Evolutionary conservation across 2,329 filamentous ascomycete species (phyloP).

Genomic region (Lasiodiplodia theobromae): DNA sequence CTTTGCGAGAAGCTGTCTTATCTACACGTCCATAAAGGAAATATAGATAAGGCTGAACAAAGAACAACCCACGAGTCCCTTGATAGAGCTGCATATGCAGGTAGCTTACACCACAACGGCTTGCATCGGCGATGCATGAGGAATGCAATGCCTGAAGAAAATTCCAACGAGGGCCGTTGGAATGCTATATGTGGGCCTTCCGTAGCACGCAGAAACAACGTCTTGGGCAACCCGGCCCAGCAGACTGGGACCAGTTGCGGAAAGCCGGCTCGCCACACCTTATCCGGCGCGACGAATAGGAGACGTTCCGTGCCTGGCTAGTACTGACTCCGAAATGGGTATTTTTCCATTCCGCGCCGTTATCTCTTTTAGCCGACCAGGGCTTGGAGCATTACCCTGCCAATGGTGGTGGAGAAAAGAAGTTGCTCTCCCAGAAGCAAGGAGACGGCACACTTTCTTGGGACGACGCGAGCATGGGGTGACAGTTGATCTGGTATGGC

Average conservation of each 20-base stretch:
- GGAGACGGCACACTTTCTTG: neutral
- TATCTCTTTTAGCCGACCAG: neutral
- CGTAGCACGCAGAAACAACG: slow-evolving; percentile 1
- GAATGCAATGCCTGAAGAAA: slow-evolving; percentile 11
- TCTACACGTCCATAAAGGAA: neutral
- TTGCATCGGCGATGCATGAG: neutral
- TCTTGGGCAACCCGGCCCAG: slow-evolving; percentile 1
- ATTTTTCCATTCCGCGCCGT: neutral
- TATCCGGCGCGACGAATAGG: slow-evolving; percentile 7
- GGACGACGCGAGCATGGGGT: neutral
- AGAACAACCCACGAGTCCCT: neutral
- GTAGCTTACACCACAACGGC: neutral
- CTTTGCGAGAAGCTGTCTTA: neutral
- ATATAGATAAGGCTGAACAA: neutral
- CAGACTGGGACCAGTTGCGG: neutral
- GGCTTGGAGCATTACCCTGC: neutral
- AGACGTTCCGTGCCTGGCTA: slow-evolving; percentile 8
- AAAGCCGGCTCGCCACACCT: neutral
- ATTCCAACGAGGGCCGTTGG: neutral
- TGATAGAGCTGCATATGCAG: neutral
- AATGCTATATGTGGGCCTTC: slow-evolving; percentile 1
- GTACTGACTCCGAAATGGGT: neutral
- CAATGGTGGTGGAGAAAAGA: neutral
- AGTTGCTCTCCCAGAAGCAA: neutral
- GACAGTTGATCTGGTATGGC: neutral